A percentile compares a stretch with the other conserved stretches of the same genome.
Evolutionary conservation across 2,329 filamentous ascomycete species (phyloP).

Genomic region (Botrytis medusae): DNA sequence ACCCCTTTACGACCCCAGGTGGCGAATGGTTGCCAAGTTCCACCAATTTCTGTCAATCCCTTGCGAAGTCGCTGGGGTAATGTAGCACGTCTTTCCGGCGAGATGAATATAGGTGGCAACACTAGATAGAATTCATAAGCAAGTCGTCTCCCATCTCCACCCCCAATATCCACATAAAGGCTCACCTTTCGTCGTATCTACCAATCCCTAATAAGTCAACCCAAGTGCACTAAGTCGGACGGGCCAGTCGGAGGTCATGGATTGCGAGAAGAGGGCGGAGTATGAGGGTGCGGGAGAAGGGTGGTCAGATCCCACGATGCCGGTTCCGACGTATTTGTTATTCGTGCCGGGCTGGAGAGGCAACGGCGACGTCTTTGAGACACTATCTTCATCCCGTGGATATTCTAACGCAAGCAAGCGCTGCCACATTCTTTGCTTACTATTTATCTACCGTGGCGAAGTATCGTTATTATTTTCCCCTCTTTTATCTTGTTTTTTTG

Average conservation of each 20-base stretch:
- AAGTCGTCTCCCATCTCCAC: neutral
- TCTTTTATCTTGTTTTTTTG: too few relatives aligned
- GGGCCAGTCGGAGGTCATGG: neutral
- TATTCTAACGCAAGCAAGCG: too few relatives aligned
- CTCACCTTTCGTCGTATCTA: neutral
- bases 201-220: neutral
- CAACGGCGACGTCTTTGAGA: neutral
- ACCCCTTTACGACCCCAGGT: neutral
- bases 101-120: neutral
- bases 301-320: neutral
- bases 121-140: neutral
- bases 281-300: neutral
- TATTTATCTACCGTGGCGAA: too few relatives aligned
- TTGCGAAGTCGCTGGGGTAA: neutral
- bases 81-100: neutral
- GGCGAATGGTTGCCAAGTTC: neutral
- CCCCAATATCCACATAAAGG: neutral
- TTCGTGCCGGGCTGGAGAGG: neutral
- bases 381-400: too few relatives aligned
- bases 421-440: too few relatives aligned
- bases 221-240: too few relatives aligned
- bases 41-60: neutral
- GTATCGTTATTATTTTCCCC: too few relatives aligned
- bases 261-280: neutral
- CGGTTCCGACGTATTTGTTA: neutral